Evolutionary conservation across 2,329 filamentous ascomycete species (phyloP), one percentile per base, ranked within the genome.

Genomic region (Nannizziopsis barbatae): DNA sequence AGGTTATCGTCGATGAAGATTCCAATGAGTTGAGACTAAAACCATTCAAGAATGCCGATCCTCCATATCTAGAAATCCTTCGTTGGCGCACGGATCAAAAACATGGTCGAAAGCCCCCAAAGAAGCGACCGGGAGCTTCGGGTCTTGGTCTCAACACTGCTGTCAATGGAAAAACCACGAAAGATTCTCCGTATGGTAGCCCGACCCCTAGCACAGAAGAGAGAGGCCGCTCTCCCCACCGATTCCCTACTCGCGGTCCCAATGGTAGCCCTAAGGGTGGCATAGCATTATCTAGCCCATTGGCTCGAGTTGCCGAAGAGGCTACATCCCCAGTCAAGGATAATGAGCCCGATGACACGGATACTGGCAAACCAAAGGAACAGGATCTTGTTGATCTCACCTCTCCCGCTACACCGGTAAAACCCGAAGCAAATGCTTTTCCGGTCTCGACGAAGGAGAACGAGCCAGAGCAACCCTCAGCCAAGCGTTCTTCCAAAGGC

Each of bases 41-140:
- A 58, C 87, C 94, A 64, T 96, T 96, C 73, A 92, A 86, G 73
- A 86, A 86, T 47, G 86, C 95, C 47, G 90, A 96, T 67, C 92
- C 92, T 15, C 76, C 83, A 20, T 98, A 96, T 66, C 81, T 98
- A 62, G 90, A 94, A 62, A 95, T 98, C 61, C 72, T 98, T 58
- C 79, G 92, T 57, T 96, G 92, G 88, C 82, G 92, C 62, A 82
- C 84, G 69, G 92, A 98, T 64, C 90, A 96, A 65, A 96, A 95
- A 71, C 84, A 92, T 64, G 90, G 90, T 42, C 72, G 79, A 48
- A 73, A 72, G 56, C 65, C 64, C 31, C 72, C 72, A 43, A 75
- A 70, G 55, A 71, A 69, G 59, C 72, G 72, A 55, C 62, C 60
- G 30, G 45, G 45, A n/a, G 67, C 65, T 58, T 65, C 70, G 54